Percentiles rank a stretch among this genome's conserved stretches.
These are phyloP conservation scores for Globisporangium heterothallicum DNA, from an alignment of 352 stramenopile species.

Conservation along the genomic window DNA sequence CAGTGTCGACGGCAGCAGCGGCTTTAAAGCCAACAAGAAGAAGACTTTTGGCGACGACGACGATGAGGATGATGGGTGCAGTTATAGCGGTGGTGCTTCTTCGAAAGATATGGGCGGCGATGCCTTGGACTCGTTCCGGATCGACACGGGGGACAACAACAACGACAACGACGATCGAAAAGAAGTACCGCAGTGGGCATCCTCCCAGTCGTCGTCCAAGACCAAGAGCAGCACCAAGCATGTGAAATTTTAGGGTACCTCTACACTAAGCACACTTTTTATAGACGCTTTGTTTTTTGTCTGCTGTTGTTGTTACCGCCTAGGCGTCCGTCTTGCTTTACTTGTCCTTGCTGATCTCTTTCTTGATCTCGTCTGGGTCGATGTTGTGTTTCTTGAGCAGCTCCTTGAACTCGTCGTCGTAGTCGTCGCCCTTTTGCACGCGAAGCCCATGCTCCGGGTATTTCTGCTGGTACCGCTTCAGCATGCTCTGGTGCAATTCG, in stretches of 20 bases:
- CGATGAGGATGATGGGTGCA: slow-evolving; percentile 25
- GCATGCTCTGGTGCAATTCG: slow-evolving; percentile 64
- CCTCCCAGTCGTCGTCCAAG: slow-evolving; percentile 12
- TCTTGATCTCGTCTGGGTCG: slow-evolving; percentile 49
- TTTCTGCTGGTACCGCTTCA: slow-evolving; percentile 75
- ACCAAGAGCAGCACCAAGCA: slow-evolving; percentile 18
- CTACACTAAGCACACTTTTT: not conserved
- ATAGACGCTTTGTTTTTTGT: slow-evolving; percentile 2
- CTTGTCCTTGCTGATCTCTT: slow-evolving; percentile 24
- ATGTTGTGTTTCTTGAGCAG: slow-evolving; percentile 78
- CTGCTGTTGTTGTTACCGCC: slow-evolving; percentile 2
- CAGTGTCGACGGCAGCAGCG: slow-evolving; percentile 45
- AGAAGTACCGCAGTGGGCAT: slow-evolving; percentile 10
- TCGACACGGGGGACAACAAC: slow-evolving; percentile 32
- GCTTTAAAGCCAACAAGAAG: slow-evolving; percentile 70
- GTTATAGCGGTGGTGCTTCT: not conserved
- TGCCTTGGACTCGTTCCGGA: slow-evolving; percentile 12
- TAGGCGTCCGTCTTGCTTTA: not conserved
- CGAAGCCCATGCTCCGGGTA: slow-evolving; percentile 58
- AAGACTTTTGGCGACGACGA: slow-evolving; percentile 64
- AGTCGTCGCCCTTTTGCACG: slow-evolving; percentile 54
- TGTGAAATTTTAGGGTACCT: slow-evolving; percentile 40
- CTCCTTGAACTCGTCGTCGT: slow-evolving; percentile 84
- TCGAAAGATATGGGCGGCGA: slow-evolving; percentile 14
- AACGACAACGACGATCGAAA: slow-evolving; percentile 14